Base-by-base conservation (phyloP, 176 grass and related monocot species). In the Paspalum vaginatum region DNA sequence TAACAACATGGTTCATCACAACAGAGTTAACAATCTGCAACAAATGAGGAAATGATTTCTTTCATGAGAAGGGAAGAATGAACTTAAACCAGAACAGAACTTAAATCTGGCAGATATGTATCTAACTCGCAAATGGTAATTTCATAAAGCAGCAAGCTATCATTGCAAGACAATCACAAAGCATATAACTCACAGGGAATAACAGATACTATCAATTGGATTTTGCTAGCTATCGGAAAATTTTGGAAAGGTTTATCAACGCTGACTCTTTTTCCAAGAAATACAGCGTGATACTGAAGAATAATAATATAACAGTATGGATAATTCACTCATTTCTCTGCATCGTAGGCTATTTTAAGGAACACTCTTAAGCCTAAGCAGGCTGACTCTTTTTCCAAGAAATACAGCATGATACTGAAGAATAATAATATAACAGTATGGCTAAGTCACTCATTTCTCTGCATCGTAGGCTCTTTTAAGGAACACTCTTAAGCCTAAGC, bases 1-100 rank as follows among this genome's bases (percentile, higher is more conserved):
- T 98, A 82, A 89, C 88, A 46, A 98, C 86, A 59, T 98, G 95
- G 82, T 95, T 93, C 90, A 93, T 98, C 74, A 98, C 90, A 65
- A 98, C 88, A 18, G 92, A 98, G 39, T 95, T 98, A 60, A 91
- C 92, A 89, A 98, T 98, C 95, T 98, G 78, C 51, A 87, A 68
- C 11, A 81, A 77, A 14, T n/a, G 39, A 40, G 52, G 2, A 72
- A 38, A 56, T 12, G 9, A 38, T 54, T 55, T 26, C 22, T 66
- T 49, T 74, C 50, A 39, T 26, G 47, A 66, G 9, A 55, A 54
- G 65, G 18, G 38, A 51, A 8, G 12, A 24, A 75, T n/a, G 12
- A 45, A 41, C 46, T 64, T 16, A 58, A 55, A 57, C 4, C 5
- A 68, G 65, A 67, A 76, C 17, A 12, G 48, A 57, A 70, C 53